Evolutionary conservation across 768 basidiomycete species (phyloP).

Genomic region (Boletus speciosus): DNA sequence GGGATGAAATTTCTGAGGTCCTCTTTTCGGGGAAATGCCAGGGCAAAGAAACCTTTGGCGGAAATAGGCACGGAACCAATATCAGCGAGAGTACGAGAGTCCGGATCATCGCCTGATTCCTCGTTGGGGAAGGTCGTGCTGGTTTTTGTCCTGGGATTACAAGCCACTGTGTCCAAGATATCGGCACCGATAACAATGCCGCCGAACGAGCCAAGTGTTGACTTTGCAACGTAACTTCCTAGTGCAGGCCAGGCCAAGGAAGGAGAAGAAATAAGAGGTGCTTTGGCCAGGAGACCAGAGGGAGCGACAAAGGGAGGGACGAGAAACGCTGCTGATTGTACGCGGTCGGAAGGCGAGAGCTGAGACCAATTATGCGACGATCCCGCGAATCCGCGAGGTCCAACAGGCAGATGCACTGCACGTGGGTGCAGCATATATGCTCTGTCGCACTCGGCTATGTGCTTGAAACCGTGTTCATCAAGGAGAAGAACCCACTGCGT

Average conservation of each 20-base stretch:
- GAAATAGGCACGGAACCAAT: slow-evolving; percentile 1
- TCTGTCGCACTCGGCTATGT: slow-evolving; percentile 32
- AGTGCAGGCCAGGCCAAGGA: slow-evolving; percentile 25
- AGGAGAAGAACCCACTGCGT: slow-evolving; percentile 53
- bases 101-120: background rate
- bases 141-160: background rate
- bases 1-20: slow-evolving; percentile 35
- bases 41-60: slow-evolving; percentile 27
- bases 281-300: slow-evolving; percentile 16
- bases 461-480: slow-evolving; percentile 42
- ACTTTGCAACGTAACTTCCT: slow-evolving; percentile 26
- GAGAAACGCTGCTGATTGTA: slow-evolving; percentile 46
- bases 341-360: slow-evolving; percentile 27
- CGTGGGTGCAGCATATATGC: slow-evolving; percentile 43
- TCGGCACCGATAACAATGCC: slow-evolving; percentile 35
- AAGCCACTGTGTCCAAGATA: background rate
- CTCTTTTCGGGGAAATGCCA: slow-evolving; percentile 34
- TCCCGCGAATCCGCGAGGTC: slow-evolving; percentile 37
- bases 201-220: slow-evolving; percentile 31
- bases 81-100: background rate
- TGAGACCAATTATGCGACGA: slow-evolving; percentile 28
- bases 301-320: slow-evolving; percentile 61
- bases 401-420: slow-evolving; percentile 35
- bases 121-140: background rate
- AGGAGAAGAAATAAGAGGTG: slow-evolving; percentile 16